A percentile compares a stretch with the other conserved stretches of the same genome.
phyloP scores from a whole-genome alignment of 1,284 basidiomycete genomes.

The Takashimella koratensis region DNA sequence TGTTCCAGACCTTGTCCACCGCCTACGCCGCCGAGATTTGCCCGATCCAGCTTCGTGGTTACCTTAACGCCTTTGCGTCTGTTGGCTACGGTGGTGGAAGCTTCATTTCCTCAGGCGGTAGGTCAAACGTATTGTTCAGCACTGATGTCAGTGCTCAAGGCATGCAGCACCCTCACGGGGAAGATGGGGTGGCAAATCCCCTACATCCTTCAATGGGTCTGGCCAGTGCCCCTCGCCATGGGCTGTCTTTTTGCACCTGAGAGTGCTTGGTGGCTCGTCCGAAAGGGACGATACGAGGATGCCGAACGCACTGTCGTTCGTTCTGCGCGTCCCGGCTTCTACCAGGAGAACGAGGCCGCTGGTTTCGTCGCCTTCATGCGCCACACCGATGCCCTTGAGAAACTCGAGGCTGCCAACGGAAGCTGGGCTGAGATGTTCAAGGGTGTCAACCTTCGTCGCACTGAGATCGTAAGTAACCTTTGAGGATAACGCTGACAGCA shows the following conservation, averaged over 20 bases:
- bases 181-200: conserved; percentile 40
- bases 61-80: conserved; percentile 8
- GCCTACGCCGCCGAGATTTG: conserved; percentile 18
- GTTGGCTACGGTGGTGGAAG: conserved; percentile 15
- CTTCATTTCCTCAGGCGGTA: conserved; percentile 5
- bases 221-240: conserved; percentile 36
- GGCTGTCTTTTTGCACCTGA: conserved; percentile 32
- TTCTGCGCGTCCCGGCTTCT: conserved; percentile 17
- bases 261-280: conserved; percentile 39
- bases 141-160: conserved; percentile 49
- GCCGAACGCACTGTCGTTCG: conserved; percentile 25
- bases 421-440: conserved; percentile 25
- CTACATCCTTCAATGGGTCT: conserved; percentile 46
- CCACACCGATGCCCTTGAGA: conserved; percentile 35
- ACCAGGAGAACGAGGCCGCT: conserved; percentile 19
- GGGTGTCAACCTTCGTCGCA: conserved; percentile 21
- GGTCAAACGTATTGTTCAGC: conserved; percentile 1
- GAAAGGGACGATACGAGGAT: conserved; percentile 32
- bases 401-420: conserved; percentile 13
- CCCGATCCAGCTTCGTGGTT: conserved; percentile 11
- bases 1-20: conserved; percentile 20
- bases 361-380: conserved; percentile 32
- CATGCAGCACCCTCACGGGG: conserved; percentile 27
- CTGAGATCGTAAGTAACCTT: conserved; percentile 12
- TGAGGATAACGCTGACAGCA: not conserved